Evolutionary conservation across 202 grass and related monocot genomes (phyloP).

Genomic region (Musa balbisiana): DNA sequence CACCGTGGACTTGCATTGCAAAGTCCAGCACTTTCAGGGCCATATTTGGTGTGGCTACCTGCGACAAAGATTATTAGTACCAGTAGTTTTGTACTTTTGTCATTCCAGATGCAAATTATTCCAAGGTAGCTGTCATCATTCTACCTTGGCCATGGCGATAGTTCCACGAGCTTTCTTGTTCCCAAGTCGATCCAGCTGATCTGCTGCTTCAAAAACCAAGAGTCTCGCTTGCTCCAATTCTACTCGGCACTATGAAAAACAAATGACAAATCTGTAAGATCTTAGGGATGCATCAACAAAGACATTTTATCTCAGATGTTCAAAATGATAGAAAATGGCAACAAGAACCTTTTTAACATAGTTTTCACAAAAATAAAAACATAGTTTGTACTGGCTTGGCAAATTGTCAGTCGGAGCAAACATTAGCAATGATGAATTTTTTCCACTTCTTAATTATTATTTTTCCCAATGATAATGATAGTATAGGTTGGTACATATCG

Average conservation of each 20-base stretch:
- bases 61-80: constrained; percentile 4
- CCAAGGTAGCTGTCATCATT: constrained; percentile 1
- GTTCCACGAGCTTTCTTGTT: constrained; percentile 78
- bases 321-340: not conserved
- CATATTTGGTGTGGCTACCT: constrained; percentile 95
- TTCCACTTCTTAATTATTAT: too few species aligned
- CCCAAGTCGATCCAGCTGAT: constrained; percentile 69
- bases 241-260: constrained; percentile 57
- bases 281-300: not conserved
- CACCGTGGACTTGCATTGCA: constrained; percentile 94
- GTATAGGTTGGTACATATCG: too few species aligned
- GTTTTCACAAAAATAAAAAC: too few species aligned
- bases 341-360: too few species aligned
- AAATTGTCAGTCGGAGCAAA: too few species aligned
- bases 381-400: too few species aligned
- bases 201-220: constrained; percentile 80
- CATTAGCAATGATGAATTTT: too few species aligned
- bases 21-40: constrained; percentile 84
- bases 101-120: not conserved
- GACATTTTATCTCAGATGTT: not conserved
- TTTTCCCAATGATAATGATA: too few species aligned
- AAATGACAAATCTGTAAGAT: not conserved
- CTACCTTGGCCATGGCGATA: constrained; percentile 96
- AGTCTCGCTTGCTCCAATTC: constrained; percentile 88
- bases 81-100: not conserved